Evolutionary conservation across 2,329 filamentous ascomycete species (phyloP).

Genomic region (Colletotrichum agaves): DNA sequence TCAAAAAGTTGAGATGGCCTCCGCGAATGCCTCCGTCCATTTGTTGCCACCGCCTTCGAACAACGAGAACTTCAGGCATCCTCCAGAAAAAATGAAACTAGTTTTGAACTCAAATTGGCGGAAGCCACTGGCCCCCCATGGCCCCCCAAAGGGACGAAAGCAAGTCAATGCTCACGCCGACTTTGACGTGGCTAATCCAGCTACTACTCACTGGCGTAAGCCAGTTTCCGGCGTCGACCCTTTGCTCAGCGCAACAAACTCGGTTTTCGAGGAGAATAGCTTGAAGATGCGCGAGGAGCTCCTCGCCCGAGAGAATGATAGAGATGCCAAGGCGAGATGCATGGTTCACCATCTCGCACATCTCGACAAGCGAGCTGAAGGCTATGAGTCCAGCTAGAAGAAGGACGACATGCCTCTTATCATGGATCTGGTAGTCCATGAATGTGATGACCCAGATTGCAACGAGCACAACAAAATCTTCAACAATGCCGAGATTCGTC

Average conservation of each 20-base stretch:
- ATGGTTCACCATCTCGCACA: neutral
- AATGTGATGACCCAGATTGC: constrained; percentile 20
- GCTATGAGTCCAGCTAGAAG: constrained; percentile 8
- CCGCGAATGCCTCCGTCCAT: neutral
- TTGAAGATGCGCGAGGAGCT: neutral
- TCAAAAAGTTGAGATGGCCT: neutral
- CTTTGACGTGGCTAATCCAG: constrained; percentile 6
- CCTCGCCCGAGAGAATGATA: neutral
- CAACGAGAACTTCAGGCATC: neutral
- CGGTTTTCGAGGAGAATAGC: neutral
- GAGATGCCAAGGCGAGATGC: neutral
- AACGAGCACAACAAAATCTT: constrained; percentile 8
- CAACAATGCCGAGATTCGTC: constrained; percentile 32
- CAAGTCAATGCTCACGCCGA: neutral
- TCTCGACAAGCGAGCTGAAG: neutral
- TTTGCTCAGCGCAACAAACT: constrained; percentile 1
- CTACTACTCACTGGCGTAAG: constrained; percentile 19
- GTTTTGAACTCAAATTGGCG: no score
- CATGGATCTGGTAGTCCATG: constrained; percentile 28
- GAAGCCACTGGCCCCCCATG: neutral
- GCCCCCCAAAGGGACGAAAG: constrained; percentile 25
- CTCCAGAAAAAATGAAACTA: constrained; percentile 8
- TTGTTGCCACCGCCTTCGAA: neutral
- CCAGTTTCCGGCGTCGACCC: constrained; percentile 10
- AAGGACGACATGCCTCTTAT: constrained; percentile 16